Percentiles rank a stretch among this genome's conserved stretches.
phyloP scores from a whole-genome alignment of 495 filamentous ascomycete species.

The Podospora conica region DNA sequence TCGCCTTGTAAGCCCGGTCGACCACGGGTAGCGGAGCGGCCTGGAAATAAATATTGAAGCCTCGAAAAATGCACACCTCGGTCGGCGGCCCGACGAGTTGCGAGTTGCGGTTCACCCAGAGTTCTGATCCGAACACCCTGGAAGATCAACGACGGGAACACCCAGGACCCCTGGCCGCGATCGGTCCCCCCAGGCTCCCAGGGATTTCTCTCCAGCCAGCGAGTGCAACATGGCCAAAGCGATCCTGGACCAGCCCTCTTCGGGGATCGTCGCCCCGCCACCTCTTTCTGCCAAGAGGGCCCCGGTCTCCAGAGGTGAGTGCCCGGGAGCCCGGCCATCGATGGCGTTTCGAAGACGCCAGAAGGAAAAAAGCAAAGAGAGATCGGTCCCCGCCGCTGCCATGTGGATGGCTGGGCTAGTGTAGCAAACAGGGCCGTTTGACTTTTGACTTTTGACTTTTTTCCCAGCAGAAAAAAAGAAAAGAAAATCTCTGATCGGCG shows the following conservation, averaged over 20 bases:
- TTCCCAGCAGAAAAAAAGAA: background rate
- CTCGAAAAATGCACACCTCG: background rate
- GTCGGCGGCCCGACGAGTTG: background rate
- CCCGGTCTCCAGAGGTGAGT: background rate
- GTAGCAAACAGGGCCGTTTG: background rate
- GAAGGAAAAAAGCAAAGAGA: slow-evolving; percentile 9
- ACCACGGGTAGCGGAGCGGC: background rate
- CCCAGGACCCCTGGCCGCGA: background rate
- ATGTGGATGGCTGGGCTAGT: background rate
- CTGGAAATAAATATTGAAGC: background rate
- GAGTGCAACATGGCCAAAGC: slow-evolving; percentile 1
- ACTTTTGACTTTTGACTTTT: too few species aligned
- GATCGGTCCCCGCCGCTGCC: background rate
- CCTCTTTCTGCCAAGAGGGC: background rate
- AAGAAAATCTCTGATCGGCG: background rate
- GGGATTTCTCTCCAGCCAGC: background rate
- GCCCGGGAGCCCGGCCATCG: background rate
- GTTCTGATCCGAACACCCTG: background rate
- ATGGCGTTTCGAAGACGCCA: slow-evolving; percentile 5
- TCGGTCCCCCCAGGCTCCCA: background rate
- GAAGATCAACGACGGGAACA: background rate
- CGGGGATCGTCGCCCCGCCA: background rate
- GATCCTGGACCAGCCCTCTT: background rate
- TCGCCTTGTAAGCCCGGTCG: background rate
- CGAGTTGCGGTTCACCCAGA: too few species aligned